Evolutionary conservation across 1,284 basidiomycete genomes (phyloP).

Genomic region (Apiotrichum siamense): DNA sequence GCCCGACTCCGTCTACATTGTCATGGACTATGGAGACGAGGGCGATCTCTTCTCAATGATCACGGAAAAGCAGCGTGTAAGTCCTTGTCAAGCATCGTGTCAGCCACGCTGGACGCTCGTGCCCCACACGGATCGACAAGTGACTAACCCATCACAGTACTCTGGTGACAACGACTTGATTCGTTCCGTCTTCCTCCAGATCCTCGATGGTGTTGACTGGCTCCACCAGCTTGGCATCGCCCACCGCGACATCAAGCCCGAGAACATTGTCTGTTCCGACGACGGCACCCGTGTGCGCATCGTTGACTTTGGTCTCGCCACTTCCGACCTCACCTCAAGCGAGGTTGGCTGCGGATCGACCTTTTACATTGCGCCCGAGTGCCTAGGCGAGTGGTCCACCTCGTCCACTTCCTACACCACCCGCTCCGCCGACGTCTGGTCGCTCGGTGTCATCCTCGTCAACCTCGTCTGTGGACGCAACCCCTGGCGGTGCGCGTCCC

Average conservation of each 20-base stretch:
- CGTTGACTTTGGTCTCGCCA: constrained; percentile 96
- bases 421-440: constrained; percentile 78
- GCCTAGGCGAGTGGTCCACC: constrained; percentile 67
- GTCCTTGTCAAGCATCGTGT: constrained; percentile 11
- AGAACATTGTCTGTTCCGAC: constrained; percentile 85
- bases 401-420: constrained; percentile 57
- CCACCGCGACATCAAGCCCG: constrained; percentile 96
- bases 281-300: constrained; percentile 74
- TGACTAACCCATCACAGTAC: constrained; percentile 51
- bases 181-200: constrained; percentile 79
- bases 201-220: constrained; percentile 88
- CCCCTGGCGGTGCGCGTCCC: constrained; percentile 75
- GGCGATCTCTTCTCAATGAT: constrained; percentile 85
- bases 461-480: constrained; percentile 82
- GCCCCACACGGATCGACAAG: background rate
- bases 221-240: constrained; percentile 66
- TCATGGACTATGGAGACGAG: constrained; percentile 67
- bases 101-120: background rate
- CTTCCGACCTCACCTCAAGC: constrained; percentile 74
- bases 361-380: constrained; percentile 61
- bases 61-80: constrained; percentile 52
- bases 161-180: constrained; percentile 73
- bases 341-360: constrained; percentile 71
- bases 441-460: constrained; percentile 83
- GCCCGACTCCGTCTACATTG: constrained; percentile 55